Conservation (phyloP, 306 rosid species). For the Vigna trinervia region DNA sequence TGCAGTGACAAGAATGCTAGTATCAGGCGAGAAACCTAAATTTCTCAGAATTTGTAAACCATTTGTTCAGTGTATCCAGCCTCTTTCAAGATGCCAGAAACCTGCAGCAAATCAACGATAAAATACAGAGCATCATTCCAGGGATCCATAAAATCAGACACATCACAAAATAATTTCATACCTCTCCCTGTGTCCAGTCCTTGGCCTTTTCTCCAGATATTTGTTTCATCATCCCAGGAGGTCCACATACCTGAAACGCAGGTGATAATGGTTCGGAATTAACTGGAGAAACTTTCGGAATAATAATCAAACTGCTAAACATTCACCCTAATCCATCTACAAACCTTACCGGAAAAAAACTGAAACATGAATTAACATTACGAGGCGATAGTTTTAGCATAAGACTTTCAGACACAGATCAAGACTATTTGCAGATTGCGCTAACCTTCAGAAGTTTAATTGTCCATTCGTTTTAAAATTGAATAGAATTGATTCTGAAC, state of each 20-base stretch:
- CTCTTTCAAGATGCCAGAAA: constrained; percentile 86
- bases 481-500: neutral
- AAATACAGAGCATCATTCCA: constrained; percentile 18
- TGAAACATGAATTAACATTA: constrained; percentile 1
- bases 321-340: constrained; percentile 4
- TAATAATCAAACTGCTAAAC: constrained; percentile 18
- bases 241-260: constrained; percentile 87
- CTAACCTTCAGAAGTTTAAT: constrained; percentile 24
- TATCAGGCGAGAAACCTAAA: constrained; percentile 32
- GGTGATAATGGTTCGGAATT: constrained; percentile 19
- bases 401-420: neutral
- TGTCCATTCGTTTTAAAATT: neutral
- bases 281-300: constrained; percentile 6
- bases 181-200: constrained; percentile 98
- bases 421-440: neutral
- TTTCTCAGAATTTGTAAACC: constrained; percentile 90
- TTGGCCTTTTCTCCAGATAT: constrained; percentile 90
- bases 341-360: constrained; percentile 34
- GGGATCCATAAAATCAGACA: constrained; percentile 23
- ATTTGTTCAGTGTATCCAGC: constrained; percentile 89
- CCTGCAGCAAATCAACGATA: constrained; percentile 59
- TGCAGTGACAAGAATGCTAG: constrained; percentile 2
- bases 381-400: constrained; percentile 5
- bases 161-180: constrained; percentile 43
- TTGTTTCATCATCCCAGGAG: constrained; percentile 94